Conservation (phyloP, 2,329 filamentous ascomycete genomes). For the Apiospora arundinis region DNA sequence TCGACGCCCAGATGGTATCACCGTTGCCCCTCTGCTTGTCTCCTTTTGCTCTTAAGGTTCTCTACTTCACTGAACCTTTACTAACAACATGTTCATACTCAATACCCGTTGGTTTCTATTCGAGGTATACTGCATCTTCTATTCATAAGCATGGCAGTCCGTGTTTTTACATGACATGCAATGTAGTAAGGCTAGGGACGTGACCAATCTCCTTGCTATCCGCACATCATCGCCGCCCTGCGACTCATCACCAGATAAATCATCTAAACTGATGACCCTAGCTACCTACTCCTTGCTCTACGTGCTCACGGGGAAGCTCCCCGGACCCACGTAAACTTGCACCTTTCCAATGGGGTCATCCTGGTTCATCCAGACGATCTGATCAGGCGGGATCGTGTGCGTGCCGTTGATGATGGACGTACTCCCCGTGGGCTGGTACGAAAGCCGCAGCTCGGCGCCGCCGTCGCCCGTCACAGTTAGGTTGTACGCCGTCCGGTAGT, state of each 20-base stretch:
- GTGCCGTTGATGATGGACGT: constrained; percentile 20
- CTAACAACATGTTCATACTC: too few species aligned
- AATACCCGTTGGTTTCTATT: too few species aligned
- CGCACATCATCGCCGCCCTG: background rate
- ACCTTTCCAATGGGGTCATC: constrained; percentile 31
- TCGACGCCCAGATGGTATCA: too few species aligned
- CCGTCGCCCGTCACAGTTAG: constrained; percentile 27
- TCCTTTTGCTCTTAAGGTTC: too few species aligned
- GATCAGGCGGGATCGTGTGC: constrained; percentile 26
- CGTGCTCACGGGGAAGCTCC: constrained; percentile 27
- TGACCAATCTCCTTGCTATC: background rate
- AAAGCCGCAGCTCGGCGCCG: constrained; percentile 29
- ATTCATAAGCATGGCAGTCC: too few species aligned
- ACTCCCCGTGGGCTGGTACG: constrained; percentile 23
- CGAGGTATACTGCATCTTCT: too few species aligned
- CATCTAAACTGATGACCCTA: background rate
- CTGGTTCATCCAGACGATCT: constrained; percentile 31
- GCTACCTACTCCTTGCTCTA: background rate
- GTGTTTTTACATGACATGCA: too few species aligned
- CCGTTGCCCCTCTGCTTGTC: too few species aligned
- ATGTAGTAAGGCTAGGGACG: too few species aligned
- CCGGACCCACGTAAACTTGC: constrained; percentile 29
- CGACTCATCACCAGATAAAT: background rate
- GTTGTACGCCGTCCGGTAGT: constrained; percentile 29
- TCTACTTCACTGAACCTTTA: too few species aligned